Evolutionary conservation across 495 filamentous ascomycete species (phyloP), one percentile per base, ranked within the genome.

Genomic region (Parmelia sp.): DNA sequence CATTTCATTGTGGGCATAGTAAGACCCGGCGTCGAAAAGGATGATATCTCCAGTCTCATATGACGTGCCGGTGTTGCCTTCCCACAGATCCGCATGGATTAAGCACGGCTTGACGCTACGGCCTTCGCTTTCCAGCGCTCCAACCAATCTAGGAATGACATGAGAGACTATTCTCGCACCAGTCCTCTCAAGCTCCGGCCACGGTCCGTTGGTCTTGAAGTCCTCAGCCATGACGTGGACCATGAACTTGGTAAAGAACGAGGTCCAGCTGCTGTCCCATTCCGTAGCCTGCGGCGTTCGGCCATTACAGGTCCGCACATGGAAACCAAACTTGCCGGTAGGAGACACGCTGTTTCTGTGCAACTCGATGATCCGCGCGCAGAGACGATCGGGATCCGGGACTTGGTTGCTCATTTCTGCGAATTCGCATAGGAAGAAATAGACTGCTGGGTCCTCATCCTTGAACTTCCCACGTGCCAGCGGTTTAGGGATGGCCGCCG

Each of bases 271-370:
- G 40, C 71, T 71, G 25, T 79, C 71, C 80, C 78, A 81, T 0
- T 73, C 74, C 1, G 60, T 61, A 7, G 45, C 27, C 60, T 81
- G 77, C 3, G 77, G 73, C 4, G 78, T 67, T 14, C 75, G 76
- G 19, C 81, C 79, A 27, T 79, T 75, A 58, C 72, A 83, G 0
- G 80, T 85, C 0, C 73, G 66, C 2, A 77, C 65, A 57, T 78
- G 77, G 59, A 84, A 84, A 0, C 83, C 82, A 61, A 85, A 85
- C 64, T 79, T 79, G 0, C 80, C 80, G 15, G 69, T 82, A 0
- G 82, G 82, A 9, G 80, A 81, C 9, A 62, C 56, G 42, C 68
- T 55, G 14, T 68, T 73, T 53, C 68, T 60, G 64, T 85, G 82
- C 12, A 86, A 68, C 5, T 67, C 37, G 9, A 77, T 73, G 1